Percentiles rank a stretch among this genome's conserved stretches.
Evolutionary conservation across 106 monocot species (phyloP).

Genomic region (Platanthera guangdongensis): DNA sequence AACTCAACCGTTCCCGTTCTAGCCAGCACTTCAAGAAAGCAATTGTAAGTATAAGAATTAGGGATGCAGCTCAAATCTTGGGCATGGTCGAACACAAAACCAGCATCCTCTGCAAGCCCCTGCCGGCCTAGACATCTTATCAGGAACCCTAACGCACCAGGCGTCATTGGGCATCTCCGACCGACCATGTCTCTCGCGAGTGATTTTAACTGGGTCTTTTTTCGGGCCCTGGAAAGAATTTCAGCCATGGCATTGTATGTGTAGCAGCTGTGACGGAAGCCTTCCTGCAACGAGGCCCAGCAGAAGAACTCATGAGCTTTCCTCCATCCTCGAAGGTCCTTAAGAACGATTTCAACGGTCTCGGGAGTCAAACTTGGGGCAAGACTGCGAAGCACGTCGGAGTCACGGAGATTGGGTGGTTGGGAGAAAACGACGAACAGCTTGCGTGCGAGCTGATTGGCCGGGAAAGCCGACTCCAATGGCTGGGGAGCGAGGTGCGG

Average conservation of each 20-base stretch:
- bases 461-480: neutral
- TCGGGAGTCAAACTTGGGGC: conserved; percentile 24
- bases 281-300: conserved; percentile 50
- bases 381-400: conserved; percentile 18
- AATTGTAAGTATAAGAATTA: conserved; percentile 70
- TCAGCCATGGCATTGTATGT: conserved; percentile 74
- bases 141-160: conserved; percentile 67
- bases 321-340: conserved; percentile 35
- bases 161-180: conserved; percentile 40
- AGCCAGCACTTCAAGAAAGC: conserved; percentile 64
- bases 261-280: conserved; percentile 72
- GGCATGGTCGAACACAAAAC: conserved; percentile 38
- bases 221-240: conserved; percentile 34
- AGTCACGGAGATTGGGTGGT: conserved; percentile 30
- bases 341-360: conserved; percentile 42
- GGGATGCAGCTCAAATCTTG: conserved; percentile 38
- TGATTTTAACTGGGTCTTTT: conserved; percentile 15
- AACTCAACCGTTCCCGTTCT: conserved; percentile 32
- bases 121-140: conserved; percentile 57
- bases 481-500: neutral
- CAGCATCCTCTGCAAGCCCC: conserved; percentile 38
- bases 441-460: conserved; percentile 37
- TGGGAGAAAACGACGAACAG: conserved; percentile 68
- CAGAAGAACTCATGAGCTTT: conserved; percentile 59
- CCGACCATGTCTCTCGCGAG: conserved; percentile 35